phyloP scores from a whole-genome alignment of 2,329 filamentous ascomycete genomes.

The Exophiala phaeomuriformis region DNA sequence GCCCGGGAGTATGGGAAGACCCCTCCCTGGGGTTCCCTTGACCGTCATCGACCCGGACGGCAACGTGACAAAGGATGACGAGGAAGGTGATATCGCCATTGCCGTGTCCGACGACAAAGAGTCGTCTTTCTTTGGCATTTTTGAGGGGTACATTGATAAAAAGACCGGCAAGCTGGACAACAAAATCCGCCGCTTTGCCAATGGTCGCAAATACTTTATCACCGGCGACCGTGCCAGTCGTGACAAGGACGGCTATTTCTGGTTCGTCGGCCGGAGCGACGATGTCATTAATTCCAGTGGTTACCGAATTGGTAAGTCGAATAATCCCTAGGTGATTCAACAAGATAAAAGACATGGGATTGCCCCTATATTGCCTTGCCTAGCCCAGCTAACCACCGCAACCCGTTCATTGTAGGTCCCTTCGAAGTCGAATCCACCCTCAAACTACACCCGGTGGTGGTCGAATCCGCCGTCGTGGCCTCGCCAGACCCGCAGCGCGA shows the following conservation, averaged over 20 bases:
- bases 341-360: no score
- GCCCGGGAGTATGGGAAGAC: conserved; percentile 38
- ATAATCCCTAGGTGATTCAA: neutral
- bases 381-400: neutral
- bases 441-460: conserved; percentile 35
- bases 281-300: conserved; percentile 38
- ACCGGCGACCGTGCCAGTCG: conserved; percentile 35
- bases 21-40: conserved; percentile 35
- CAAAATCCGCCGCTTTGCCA: conserved; percentile 15
- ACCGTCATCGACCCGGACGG: conserved; percentile 32
- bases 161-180: conserved; percentile 18
- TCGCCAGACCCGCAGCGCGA: conserved; percentile 34
- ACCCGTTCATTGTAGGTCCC: conserved; percentile 27
- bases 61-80: conserved; percentile 25
- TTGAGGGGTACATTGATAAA: conserved; percentile 24
- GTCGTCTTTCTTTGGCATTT: conserved; percentile 21
- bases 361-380: no score
- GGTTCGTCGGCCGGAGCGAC: conserved; percentile 34
- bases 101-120: conserved; percentile 10
- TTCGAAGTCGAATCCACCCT: conserved; percentile 40
- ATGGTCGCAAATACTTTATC: conserved; percentile 30
- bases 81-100: conserved; percentile 37
- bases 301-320: conserved; percentile 31
- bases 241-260: conserved; percentile 33
- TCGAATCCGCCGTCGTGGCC: conserved; percentile 37